A percentile compares a stretch with the other conserved stretches of the same genome.
These are phyloP conservation scores for Rhodotorula paludigena DNA, from an alignment of 768 basidiomycete genomes.

Conservation along the genomic window DNA sequence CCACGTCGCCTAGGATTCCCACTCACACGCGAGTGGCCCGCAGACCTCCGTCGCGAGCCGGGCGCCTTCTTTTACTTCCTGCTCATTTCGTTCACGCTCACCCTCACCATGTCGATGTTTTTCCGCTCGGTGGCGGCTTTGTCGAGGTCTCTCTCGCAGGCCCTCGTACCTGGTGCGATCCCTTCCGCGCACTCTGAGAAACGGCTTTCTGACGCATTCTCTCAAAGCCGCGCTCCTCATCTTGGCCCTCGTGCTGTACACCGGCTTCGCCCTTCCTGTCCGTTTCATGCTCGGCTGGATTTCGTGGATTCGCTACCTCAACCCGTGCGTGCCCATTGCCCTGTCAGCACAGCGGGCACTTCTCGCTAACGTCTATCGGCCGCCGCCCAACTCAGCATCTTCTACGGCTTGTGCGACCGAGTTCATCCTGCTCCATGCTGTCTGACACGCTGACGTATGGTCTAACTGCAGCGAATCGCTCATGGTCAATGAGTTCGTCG, in stretches of 20 bases:
- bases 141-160: constrained; percentile 27
- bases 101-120: constrained; percentile 48
- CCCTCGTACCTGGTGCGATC: constrained; percentile 5
- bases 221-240: constrained; percentile 30
- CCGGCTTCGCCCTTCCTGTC: constrained; percentile 33
- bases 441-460: no score
- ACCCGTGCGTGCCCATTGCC: neutral
- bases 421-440: no score
- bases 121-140: constrained; percentile 44
- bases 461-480: no score
- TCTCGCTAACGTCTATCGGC: neutral
- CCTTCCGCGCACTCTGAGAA: neutral
- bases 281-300: constrained; percentile 3
- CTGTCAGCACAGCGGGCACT: neutral
- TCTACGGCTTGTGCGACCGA: constrained; percentile 40
- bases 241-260: constrained; percentile 10
- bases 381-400: neutral
- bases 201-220: neutral
- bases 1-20: neutral
- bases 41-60: constrained; percentile 49
- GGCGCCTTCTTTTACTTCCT: constrained; percentile 51
- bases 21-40: constrained; percentile 47
- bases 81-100: constrained; percentile 48
- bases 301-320: neutral
- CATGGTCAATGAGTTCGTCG: constrained; percentile 9